Evolutionary conservation across 805 yeast species (phyloP).

Genomic region (Metschnikowia similis): DNA sequence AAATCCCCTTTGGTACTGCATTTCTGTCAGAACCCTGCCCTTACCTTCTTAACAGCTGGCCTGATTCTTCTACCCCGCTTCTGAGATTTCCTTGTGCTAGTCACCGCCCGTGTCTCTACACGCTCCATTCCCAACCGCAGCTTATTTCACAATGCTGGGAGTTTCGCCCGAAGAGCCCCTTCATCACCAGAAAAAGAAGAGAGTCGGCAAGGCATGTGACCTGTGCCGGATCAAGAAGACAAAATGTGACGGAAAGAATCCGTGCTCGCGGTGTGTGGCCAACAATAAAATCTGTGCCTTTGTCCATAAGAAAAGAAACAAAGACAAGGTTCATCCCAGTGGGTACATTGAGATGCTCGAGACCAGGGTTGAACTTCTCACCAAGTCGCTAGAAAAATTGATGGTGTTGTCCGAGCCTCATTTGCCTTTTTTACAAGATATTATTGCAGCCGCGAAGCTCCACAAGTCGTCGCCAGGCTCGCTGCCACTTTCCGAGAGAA

Average conservation of each 20-base stretch:
- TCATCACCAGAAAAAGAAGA: conserved; percentile 37
- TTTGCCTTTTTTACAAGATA: conserved; percentile 23
- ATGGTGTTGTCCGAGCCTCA: conserved; percentile 27
- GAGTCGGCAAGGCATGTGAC: conserved; percentile 65
- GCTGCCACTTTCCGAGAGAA: conserved; percentile 2
- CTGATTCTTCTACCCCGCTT: too few relatives aligned
- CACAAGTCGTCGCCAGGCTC: conserved; percentile 2
- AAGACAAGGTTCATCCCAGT: conserved; percentile 52
- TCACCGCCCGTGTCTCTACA: neutral
- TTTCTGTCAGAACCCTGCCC: too few relatives aligned
- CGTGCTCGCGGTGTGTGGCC: conserved; percentile 51
- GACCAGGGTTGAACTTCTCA: conserved; percentile 49
- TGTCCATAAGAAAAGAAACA: conserved; percentile 50
- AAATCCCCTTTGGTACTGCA: too few relatives aligned
- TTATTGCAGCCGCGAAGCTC: conserved; percentile 13
- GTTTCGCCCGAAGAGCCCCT: conserved; percentile 12
- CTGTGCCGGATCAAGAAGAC: conserved; percentile 60
- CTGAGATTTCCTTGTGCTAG: too few relatives aligned
- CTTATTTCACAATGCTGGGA: conserved; percentile 1
- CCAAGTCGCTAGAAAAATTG: conserved; percentile 45
- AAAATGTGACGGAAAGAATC: conserved; percentile 59
- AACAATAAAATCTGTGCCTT: conserved; percentile 59
- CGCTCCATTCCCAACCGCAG: too few relatives aligned
- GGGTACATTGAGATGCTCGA: conserved; percentile 65
- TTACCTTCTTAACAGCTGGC: too few relatives aligned